phyloP scores from a whole-genome alignment of 192 early-diverging fungal genomes.

The Coemansia sp. region DNA sequence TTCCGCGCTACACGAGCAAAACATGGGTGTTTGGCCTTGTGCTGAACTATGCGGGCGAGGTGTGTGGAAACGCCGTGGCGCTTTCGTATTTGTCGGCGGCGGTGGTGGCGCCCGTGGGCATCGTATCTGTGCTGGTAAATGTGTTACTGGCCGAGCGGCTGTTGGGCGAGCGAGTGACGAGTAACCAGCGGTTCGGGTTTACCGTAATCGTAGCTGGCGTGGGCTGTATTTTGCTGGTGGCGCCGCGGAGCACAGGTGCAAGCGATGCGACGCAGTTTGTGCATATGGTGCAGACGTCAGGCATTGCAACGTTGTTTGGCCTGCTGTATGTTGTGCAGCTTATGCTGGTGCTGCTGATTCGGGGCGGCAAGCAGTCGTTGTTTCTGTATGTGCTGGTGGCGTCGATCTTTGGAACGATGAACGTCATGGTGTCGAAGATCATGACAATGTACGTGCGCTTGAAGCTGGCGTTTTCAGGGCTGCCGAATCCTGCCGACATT shows the following conservation, averaged over 20 bases:
- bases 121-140: conserved; percentile 47
- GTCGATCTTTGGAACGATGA: conserved; percentile 52
- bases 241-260: conserved; percentile 38
- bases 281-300: conserved; percentile 33
- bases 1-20: conserved; percentile 41
- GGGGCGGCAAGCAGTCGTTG: conserved; percentile 28
- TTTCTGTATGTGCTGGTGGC: conserved; percentile 43
- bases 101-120: conserved; percentile 52
- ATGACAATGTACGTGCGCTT: conserved; percentile 49
- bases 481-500: conserved; percentile 43
- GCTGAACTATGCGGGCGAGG: conserved; percentile 51
- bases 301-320: conserved; percentile 31
- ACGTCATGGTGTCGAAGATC: conserved; percentile 52
- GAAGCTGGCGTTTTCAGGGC: conserved; percentile 17
- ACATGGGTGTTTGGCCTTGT: conserved; percentile 40
- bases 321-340: conserved; percentile 21
- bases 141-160: conserved; percentile 47
- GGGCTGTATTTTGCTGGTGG: conserved; percentile 41
- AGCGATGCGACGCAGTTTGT: conserved; percentile 38
- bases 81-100: conserved; percentile 52
- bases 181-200: conserved; percentile 46
- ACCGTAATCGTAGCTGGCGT: conserved; percentile 47
- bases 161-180: conserved; percentile 47
- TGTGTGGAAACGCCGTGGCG: conserved; percentile 52
- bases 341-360: conserved; percentile 27